Conservation (phyloP, 2,329 filamentous ascomycete species). For the Thelonectria blattea region DNA sequence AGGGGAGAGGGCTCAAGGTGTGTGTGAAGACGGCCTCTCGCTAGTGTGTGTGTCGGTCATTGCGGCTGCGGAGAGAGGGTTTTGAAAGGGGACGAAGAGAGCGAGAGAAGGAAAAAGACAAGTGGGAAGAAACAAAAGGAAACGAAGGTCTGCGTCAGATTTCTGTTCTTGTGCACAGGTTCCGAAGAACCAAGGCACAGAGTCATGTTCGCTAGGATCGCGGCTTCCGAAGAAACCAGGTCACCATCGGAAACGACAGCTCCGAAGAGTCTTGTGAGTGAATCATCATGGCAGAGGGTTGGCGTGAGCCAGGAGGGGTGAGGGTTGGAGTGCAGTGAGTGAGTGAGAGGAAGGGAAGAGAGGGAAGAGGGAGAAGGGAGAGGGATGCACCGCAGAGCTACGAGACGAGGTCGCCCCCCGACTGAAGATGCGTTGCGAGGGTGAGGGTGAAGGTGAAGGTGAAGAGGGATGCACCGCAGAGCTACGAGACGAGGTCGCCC, state of each 20-base stretch:
- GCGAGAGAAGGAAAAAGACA: slow-evolving; percentile 4
- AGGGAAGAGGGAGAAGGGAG: too few species aligned
- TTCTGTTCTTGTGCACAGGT: slow-evolving; percentile 52
- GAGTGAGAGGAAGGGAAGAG: not conserved
- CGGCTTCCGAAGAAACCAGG: slow-evolving; percentile 25
- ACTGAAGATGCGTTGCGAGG: not conserved
- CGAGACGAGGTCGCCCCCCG: too few species aligned
- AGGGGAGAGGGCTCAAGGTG: not conserved
- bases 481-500: too few species aligned
- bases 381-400: too few species aligned
- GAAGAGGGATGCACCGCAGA: too few species aligned
- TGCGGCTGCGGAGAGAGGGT: slow-evolving; percentile 40
- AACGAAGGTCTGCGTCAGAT: slow-evolving; percentile 51
- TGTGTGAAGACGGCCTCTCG: slow-evolving; percentile 26
- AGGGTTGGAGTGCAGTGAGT: not conserved
- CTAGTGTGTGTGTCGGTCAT: slow-evolving; percentile 41
- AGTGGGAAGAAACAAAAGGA: slow-evolving; percentile 4
- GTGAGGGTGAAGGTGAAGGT: too few species aligned
- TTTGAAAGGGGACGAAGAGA: not conserved
- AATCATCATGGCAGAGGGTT: slow-evolving; percentile 35
- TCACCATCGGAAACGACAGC: slow-evolving; percentile 26
- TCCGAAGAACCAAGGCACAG: not conserved
- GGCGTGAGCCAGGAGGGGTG: not conserved
- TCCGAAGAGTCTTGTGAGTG: slow-evolving; percentile 27
- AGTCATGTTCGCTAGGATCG: slow-evolving; percentile 29